Conservation (phyloP, 805 yeast species). For the Phaffomyces antillensis region DNA sequence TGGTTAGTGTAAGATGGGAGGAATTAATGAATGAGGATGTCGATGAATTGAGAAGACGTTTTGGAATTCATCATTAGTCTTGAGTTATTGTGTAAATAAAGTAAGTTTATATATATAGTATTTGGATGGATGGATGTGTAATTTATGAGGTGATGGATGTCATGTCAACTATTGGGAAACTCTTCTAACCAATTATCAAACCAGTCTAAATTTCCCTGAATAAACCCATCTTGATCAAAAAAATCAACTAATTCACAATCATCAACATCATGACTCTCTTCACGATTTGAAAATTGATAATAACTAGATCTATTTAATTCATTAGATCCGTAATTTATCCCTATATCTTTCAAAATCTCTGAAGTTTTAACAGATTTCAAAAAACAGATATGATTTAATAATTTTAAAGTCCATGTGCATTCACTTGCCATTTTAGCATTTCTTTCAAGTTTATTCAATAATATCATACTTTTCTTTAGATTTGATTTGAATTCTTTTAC, state of each 20-base stretch:
- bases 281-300: slow-evolving; percentile 36
- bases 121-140: too few relatives aligned
- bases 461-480: slow-evolving; percentile 13
- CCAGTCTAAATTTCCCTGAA: slow-evolving; percentile 44
- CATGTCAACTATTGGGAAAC: background rate
- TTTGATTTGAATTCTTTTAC: slow-evolving; percentile 5
- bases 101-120: background rate
- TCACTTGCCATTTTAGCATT: slow-evolving; percentile 44
- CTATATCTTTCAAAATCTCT: slow-evolving; percentile 31
- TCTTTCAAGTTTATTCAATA: slow-evolving; percentile 22
- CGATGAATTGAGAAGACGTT: slow-evolving; percentile 58
- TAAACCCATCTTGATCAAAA: slow-evolving; percentile 19
- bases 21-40: slow-evolving; percentile 65
- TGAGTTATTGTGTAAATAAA: background rate
- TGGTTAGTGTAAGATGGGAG: slow-evolving; percentile 93
- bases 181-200: slow-evolving; percentile 41
- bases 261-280: background rate
- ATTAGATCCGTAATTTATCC: slow-evolving; percentile 46
- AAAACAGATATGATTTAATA: slow-evolving; percentile 44
- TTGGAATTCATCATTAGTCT: slow-evolving; percentile 41
- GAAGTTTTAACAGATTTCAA: slow-evolving; percentile 36
- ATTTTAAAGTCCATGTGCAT: slow-evolving; percentile 54
- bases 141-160: too few relatives aligned
- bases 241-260: too few relatives aligned
- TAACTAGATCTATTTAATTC: slow-evolving; percentile 43